Conservation (phyloP, 768 basidiomycete genomes). For the Pilatotrama ljubarskyi region DNA sequence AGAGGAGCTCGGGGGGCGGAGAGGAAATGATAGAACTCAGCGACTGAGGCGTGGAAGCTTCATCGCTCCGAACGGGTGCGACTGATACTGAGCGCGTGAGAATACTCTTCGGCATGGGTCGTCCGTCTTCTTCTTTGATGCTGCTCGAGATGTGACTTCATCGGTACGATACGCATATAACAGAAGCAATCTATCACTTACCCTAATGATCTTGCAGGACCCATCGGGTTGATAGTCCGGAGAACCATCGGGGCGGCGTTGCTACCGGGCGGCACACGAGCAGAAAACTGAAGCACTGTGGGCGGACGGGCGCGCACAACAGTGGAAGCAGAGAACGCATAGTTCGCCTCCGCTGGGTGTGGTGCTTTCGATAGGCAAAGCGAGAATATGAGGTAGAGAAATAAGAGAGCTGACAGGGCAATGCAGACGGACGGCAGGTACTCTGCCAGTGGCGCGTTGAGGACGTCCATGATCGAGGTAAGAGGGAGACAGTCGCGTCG, state of each 20-base stretch:
- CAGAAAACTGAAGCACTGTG: background rate
- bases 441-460: no score
- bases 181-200: background rate
- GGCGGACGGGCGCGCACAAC: background rate
- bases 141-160: no score
- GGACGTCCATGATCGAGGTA: background rate
- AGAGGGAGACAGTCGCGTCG: no score
- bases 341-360: background rate
- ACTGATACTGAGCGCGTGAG: background rate
- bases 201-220: background rate
- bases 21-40: background rate
- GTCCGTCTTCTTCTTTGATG: background rate
- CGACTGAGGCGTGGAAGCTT: background rate
- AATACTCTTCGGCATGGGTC: background rate
- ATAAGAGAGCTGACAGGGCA: background rate
- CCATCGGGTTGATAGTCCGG: background rate
- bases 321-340: background rate
- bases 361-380: background rate
- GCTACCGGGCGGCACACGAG: background rate
- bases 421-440: background rate
- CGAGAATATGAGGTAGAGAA: background rate
- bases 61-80: background rate
- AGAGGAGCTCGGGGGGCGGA: no score
- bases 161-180: no score
- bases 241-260: background rate